phyloP scores from a whole-genome alignment of 2,329 filamentous ascomycete species.

The Colletotrichum tropicicola region DNA sequence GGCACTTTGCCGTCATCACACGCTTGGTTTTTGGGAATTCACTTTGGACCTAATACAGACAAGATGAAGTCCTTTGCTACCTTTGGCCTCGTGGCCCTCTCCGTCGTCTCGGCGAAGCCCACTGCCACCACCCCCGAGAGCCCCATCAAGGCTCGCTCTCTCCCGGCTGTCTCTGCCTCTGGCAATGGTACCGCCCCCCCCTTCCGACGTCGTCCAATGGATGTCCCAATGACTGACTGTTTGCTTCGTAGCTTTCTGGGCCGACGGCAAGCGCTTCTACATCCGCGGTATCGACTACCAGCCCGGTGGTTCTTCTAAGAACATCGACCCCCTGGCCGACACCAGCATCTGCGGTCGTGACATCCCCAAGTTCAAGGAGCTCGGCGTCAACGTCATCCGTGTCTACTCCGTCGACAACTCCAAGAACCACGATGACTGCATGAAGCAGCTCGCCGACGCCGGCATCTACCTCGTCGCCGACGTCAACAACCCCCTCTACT shows the following conservation, averaged over 20 bases:
- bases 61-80: conserved; percentile 60
- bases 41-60: conserved; percentile 28
- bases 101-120: conserved; percentile 56
- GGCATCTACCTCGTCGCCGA: conserved; percentile 94
- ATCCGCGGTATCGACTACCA: conserved; percentile 70
- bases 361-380: conserved; percentile 81
- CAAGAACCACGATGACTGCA: conserved; percentile 80
- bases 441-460: conserved; percentile 80
- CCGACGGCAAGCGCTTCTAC: conserved; percentile 63
- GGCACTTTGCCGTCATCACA: conserved; percentile 20
- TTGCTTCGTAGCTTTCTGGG: conserved; percentile 61
- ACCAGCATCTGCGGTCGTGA: conserved; percentile 77
- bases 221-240: conserved; percentile 32
- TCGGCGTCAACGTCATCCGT: conserved; percentile 91
- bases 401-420: conserved; percentile 95
- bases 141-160: conserved; percentile 57
- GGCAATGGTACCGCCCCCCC: conserved; percentile 59
- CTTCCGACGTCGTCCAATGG: conserved; percentile 20
- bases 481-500: conserved; percentile 90
- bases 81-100: conserved; percentile 56
- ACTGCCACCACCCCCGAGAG: conserved; percentile 58
- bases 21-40: conserved; percentile 18
- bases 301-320: conserved; percentile 65
- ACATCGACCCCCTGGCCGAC: conserved; percentile 81
- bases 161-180: conserved; percentile 61